These are phyloP conservation scores for Erythrobasidium hasegawianum DNA, from an alignment of 1,284 basidiomycete genomes.

Conservation along the genomic window DNA sequence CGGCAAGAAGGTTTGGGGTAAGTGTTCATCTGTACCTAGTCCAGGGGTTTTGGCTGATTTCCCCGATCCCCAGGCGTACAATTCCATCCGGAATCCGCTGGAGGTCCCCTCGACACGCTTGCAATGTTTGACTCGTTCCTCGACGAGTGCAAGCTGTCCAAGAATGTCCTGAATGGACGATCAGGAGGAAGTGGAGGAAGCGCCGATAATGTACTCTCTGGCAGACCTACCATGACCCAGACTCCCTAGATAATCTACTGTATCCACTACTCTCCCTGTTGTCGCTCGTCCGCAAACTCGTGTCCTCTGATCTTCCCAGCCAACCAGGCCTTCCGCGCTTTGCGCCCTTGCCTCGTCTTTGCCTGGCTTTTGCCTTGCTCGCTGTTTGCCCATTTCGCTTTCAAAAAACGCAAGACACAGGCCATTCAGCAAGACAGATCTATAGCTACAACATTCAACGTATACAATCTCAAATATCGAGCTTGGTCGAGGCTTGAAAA, in stretches of 20 bases:
- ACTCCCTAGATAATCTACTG: neutral
- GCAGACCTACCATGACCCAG: constrained; percentile 4
- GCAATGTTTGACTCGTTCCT: constrained; percentile 57
- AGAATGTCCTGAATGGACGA: constrained; percentile 28
- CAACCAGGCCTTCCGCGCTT: neutral
- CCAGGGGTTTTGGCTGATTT: neutral
- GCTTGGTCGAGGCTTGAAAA: no score
- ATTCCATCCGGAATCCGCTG: constrained; percentile 82
- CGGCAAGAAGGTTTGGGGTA: constrained; percentile 87
- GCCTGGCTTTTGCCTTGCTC: no score
- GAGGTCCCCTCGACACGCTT: constrained; percentile 87
- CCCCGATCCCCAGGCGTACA: constrained; percentile 55
- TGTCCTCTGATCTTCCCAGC: neutral
- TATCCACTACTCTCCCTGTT: neutral
- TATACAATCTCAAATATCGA: no score
- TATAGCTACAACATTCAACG: no score
- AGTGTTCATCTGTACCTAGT: constrained; percentile 1
- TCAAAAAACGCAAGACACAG: no score
- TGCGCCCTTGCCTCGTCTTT: constrained; percentile 1
- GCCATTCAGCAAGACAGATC: no score
- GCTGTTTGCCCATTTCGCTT: no score
- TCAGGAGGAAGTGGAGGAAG: constrained; percentile 6
- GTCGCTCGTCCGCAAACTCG: neutral
- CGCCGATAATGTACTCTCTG: neutral
- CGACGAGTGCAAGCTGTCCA: constrained; percentile 28